A percentile compares a stretch with the other conserved stretches of the same genome.
Conservation (phyloP, 2,329 filamentous ascomycete genomes). For the Hirsutella thompsonii region DNA sequence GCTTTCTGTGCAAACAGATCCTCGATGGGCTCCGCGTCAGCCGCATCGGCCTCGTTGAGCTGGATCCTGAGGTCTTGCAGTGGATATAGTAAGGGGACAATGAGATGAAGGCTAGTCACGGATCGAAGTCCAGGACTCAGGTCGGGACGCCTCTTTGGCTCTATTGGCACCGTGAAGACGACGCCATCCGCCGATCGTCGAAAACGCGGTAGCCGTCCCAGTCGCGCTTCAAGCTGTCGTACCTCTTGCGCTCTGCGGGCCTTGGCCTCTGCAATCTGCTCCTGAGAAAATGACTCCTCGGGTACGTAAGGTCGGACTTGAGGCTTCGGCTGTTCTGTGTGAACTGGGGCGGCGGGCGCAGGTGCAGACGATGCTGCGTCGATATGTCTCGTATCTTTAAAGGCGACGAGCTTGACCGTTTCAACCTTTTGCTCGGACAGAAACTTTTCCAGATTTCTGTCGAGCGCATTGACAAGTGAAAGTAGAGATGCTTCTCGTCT, state of each 20-base stretch:
- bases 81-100: constrained; percentile 60
- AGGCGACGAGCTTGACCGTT: constrained; percentile 55
- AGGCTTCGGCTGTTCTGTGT: constrained; percentile 4
- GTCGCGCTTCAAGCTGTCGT: constrained; percentile 61
- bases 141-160: constrained; percentile 46
- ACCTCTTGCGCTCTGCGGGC: constrained; percentile 51
- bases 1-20: constrained; percentile 49
- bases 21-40: constrained; percentile 51
- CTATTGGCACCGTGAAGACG: constrained; percentile 57
- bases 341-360: background rate
- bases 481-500: constrained; percentile 47
- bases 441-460: constrained; percentile 58
- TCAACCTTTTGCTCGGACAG: constrained; percentile 58
- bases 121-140: constrained; percentile 48
- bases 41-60: constrained; percentile 48
- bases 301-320: constrained; percentile 17
- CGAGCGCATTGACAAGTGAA: constrained; percentile 53
- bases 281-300: constrained; percentile 37
- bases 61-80: constrained; percentile 54
- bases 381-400: constrained; percentile 41
- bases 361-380: constrained; percentile 10
- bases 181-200: constrained; percentile 57
- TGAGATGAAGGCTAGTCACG: constrained; percentile 52
- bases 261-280: constrained; percentile 50
- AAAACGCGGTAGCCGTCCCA: constrained; percentile 55